phyloP scores from a whole-genome alignment of 2,329 filamentous ascomycete genomes.

The Aspergillus carbonarius region DNA sequence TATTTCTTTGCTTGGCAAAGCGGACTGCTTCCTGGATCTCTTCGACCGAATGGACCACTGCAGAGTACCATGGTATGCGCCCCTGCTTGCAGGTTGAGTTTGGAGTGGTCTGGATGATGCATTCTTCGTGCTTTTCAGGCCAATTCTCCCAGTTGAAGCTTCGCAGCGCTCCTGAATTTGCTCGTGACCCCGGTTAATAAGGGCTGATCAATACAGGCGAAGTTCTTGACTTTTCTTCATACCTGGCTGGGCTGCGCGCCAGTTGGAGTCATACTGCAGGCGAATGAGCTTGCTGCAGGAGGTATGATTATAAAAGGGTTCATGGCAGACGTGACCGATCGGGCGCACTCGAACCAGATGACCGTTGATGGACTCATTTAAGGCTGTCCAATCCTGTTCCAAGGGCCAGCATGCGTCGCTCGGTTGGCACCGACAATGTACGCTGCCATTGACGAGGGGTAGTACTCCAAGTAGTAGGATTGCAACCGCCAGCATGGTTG shows the following conservation, averaged over 20 bases:
- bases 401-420: constrained; percentile 42
- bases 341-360: constrained; percentile 37
- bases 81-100: constrained; percentile 34
- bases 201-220: background rate
- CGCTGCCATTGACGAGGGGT: background rate
- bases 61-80: constrained; percentile 39
- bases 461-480: background rate
- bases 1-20: constrained; percentile 31
- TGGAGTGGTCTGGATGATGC: constrained; percentile 33
- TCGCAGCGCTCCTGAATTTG: constrained; percentile 28
- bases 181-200: background rate
- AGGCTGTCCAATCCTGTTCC: constrained; percentile 31
- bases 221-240: background rate
- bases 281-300: constrained; percentile 13
- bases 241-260: constrained; percentile 38
- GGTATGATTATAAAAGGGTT: constrained; percentile 9
- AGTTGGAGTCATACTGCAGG: constrained; percentile 27
- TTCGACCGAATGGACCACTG: constrained; percentile 29
- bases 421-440: constrained; percentile 27
- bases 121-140: constrained; percentile 36
- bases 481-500: background rate
- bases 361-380: constrained; percentile 40
- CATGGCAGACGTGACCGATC: constrained; percentile 34
- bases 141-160: constrained; percentile 43
- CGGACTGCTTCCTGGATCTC: constrained; percentile 41